Conservation (phyloP, 2,329 filamentous ascomycete species). For the Fusarium tricinctum region DNA sequence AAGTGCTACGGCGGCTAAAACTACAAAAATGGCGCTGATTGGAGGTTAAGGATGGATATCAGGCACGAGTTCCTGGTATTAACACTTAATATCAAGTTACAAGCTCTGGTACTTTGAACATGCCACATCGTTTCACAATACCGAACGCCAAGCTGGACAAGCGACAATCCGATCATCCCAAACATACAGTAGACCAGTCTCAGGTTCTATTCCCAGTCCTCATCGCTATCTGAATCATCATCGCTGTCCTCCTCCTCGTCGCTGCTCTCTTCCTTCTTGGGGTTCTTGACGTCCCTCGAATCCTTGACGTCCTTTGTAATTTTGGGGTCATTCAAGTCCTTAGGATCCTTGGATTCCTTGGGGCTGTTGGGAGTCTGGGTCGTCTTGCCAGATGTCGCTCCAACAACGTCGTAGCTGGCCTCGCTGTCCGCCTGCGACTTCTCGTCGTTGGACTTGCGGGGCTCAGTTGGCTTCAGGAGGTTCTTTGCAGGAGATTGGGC, state of each 20-base stretch:
- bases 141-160: conserved; percentile 53
- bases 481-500: conserved; percentile 66
- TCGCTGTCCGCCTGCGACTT: conserved; percentile 94
- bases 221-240: conserved; percentile 61
- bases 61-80: conserved; percentile 44
- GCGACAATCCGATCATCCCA: conserved; percentile 37
- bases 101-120: conserved; percentile 34
- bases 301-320: not conserved
- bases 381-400: conserved; percentile 78
- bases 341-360: conserved; percentile 68
- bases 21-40: conserved; percentile 17
- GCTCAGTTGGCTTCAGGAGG: conserved; percentile 72
- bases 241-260: conserved; percentile 28
- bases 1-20: conserved; percentile 40
- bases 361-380: conserved; percentile 82
- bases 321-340: conserved; percentile 2
- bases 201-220: conserved; percentile 79
- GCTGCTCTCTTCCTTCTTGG: conserved; percentile 29
- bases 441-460: conserved; percentile 85
- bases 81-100: conserved; percentile 50
- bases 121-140: conserved; percentile 44
- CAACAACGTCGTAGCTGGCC: conserved; percentile 94
- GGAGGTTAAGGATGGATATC: conserved; percentile 15
- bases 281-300: conserved; percentile 1
- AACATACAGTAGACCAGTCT: conserved; percentile 25